Evolutionary conservation across 495 filamentous ascomycete species (phyloP), one percentile per base, ranked within the genome.

Genomic region (Jackrogersella minutella): DNA sequence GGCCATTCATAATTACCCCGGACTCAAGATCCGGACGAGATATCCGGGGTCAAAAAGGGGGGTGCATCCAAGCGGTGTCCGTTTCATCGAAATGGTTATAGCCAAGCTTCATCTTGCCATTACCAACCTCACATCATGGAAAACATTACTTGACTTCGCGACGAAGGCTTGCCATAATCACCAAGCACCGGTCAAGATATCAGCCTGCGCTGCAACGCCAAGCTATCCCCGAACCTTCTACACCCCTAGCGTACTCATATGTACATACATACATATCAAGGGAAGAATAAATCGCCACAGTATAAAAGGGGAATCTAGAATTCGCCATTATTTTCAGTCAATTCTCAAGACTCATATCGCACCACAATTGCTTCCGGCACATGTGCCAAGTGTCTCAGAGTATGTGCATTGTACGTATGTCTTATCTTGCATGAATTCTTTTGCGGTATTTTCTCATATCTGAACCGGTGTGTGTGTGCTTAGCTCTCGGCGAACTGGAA

Each of bases 361-460:
- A 34, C 49, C 31, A 52, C n/a, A 8, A 9, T 17, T 34, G 31
- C 49, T 52, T 52, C 28, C 31, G 21, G 16, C 14, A 11, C 11
- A 52, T 34, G 49, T 19, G 28, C 49, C 49, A 33, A 36, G 49
- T 17, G 31, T 52, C 16, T 52, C 31, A 36, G 30, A 31, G 28
- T 36, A 52, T 33, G 30, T 30, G 26, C 3, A 7, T 30, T 30
- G 26, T 3, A 7, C 7, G 26, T 24, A 22, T 22, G 49, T 52
- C 49, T 49, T 49, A 49, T 49, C 44, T 36, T 31, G 28, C 49
- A 33, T 36, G 49, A 24, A 17, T 36, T 36, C 31, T 52, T n/a
- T n/a, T 52, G 49, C 49, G 49, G 49, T 11, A 52, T 52, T 52
- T 52, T 52, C 49, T 22, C 31, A 33, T 21, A 33, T 13, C 30